Base-by-base conservation (phyloP, 176 grass and related monocot species). In the Eleusine indica region DNA sequence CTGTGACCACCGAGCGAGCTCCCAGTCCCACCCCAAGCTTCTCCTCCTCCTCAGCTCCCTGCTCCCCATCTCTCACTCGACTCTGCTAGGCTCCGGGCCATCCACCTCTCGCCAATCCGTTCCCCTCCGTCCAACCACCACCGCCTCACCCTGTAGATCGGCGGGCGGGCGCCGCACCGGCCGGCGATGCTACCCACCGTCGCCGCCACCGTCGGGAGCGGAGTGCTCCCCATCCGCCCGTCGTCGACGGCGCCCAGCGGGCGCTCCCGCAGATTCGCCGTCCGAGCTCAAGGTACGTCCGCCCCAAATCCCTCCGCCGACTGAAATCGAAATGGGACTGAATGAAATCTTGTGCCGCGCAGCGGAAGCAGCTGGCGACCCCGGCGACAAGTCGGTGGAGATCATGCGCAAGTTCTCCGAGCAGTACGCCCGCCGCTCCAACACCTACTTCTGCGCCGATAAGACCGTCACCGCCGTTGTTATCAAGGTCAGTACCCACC, bases 351-450 rank as follows among this genome's bases (percentile, higher is more conserved):
- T n/a, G 4, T 5, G 21, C 14, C 13, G 9, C 0, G 1, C 51
- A 53, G 66, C 72, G 0, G 86, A 46, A 21, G 75, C 58, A 88
- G 89, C 68, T 14, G 92, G 87, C 16, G 86, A 84, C 7, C 76
- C 93, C 52, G 89, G 76, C 6, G 93, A 93, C 2, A 98, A 98
- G 73, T 95, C 96, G 17, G 49, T 98, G 56, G 96, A 98, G 70
- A 53, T 98, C n/a, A 98, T 98, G 96, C 92, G 96, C 76, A 98
- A 93, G 53, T 98, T 98, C 91, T 98, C 96, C 18, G 96, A 98
- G 87, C 93, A 93, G 89, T 98, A 98, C 74, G 96, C 96, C 5
- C 92, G 90, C 74, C 91, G 88, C 82, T 90, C 96, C 63, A 74
- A 82, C 41, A 98, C 96, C 19, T 90, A 71, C 76, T 98, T 98